Conservation (phyloP, 2,329 filamentous ascomycete genomes). For the Alternaria burnsii region DNA sequence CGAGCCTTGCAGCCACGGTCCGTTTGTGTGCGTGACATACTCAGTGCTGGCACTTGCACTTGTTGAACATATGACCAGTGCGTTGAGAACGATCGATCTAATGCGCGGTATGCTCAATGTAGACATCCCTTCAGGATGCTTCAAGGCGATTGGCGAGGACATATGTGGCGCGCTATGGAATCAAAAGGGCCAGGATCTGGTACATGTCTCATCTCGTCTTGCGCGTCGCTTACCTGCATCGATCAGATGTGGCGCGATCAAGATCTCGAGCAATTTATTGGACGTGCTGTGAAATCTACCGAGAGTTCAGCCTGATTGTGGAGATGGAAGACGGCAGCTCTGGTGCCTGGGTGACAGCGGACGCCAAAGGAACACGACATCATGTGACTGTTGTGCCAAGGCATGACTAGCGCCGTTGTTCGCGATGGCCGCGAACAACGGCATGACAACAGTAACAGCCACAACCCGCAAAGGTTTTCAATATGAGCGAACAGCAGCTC, state of each 20-base stretch:
- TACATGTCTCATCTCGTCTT: background rate
- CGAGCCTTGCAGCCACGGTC: background rate
- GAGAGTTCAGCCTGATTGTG: background rate
- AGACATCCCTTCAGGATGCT: background rate
- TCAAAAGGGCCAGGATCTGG: constrained; percentile 2
- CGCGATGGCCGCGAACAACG: background rate
- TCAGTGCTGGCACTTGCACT: constrained; percentile 2
- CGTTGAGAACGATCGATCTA: constrained; percentile 2
- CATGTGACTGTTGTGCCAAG: background rate
- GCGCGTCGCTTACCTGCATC: background rate
- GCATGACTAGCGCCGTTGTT: background rate
- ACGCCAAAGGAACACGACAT: background rate
- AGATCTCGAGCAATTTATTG: background rate
- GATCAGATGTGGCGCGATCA: constrained; percentile 1
- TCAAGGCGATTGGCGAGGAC: constrained; percentile 8
- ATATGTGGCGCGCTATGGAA: constrained; percentile 4
- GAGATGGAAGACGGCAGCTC: background rate
- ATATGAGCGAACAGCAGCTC: constrained; percentile 20
- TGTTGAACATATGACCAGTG: constrained; percentile 14
- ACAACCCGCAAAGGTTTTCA: background rate
- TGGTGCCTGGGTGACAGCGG: background rate
- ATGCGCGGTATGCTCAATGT: background rate
- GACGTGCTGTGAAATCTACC: background rate
- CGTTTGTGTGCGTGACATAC: background rate
- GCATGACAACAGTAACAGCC: background rate